Evolutionary conservation across 1,139 yeast genomes (phyloP).

Genomic region (Candida neerlandica): DNA sequence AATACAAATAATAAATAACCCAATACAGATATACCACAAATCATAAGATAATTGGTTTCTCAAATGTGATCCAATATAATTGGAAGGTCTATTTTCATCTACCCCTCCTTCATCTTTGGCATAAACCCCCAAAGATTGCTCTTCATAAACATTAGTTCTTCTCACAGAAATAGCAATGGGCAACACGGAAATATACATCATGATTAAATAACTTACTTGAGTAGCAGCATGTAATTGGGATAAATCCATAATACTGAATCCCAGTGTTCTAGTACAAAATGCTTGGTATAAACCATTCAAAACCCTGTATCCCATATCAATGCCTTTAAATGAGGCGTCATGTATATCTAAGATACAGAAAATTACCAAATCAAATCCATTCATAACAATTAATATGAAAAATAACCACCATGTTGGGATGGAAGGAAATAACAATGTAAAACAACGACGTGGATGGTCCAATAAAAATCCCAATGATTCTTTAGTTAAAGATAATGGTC

Average conservation of each 20-base stretch:
- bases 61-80: conserved; percentile 84
- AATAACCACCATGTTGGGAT: conserved; percentile 96
- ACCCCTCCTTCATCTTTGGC: conserved; percentile 40
- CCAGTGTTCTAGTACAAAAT: conserved; percentile 91
- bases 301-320: conserved; percentile 69
- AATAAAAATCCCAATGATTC: conserved; percentile 85
- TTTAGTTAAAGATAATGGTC: conserved; percentile 61
- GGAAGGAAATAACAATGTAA: conserved; percentile 86
- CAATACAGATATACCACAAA: conserved; percentile 89
- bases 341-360: conserved; percentile 78
- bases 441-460: conserved; percentile 97
- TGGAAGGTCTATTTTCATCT: conserved; percentile 44
- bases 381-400: conserved; percentile 68
- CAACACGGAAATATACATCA: conserved; percentile 97
- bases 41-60: conserved; percentile 92
- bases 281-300: conserved; percentile 89
- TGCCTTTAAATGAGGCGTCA: conserved; percentile 44
- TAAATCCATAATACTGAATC: conserved; percentile 73
- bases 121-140: conserved; percentile 89
- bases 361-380: conserved; percentile 74
- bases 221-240: conserved; percentile 82
- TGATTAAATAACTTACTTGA: conserved; percentile 88
- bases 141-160: conserved; percentile 96
- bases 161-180: conserved; percentile 96
- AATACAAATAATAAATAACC: conserved; percentile 81